Evolutionary conservation across 257 asterid species (phyloP), one percentile per base, ranked within the genome.

Genomic region (Prunella vulgaris): DNA sequence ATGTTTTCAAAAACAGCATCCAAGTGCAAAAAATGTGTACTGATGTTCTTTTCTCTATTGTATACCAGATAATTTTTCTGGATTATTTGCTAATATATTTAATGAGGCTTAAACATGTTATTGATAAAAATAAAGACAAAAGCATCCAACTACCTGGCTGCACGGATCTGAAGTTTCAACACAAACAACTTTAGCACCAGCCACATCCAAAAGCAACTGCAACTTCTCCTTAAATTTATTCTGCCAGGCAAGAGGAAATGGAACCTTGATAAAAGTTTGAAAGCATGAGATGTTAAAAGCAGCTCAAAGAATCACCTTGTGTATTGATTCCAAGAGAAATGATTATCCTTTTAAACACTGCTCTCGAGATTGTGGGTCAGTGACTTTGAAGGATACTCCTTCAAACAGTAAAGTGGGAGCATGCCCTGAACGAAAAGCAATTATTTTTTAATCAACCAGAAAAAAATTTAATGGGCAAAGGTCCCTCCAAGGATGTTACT

Each of bases 151-250:
- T 68, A 83, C 93, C 77, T 87, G 90, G 83, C 83, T 79, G 79
- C 72, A 73, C 37, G 78, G 27, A 38, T 82, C 86, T 42, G 70
- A 76, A 74, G 52, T 74, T 81, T 87, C 91, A 17, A 72, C 74
- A 59, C 63, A 75, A 68, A 82, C 82, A 79, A 85, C 86, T 70
- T 79, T 78, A 68, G 88, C 97, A 72, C 99, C 91, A n/a, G 88
- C 85, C n/a, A 81, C 82, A 66, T 94, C 95, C 84, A 91, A 78
- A 37, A 94, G 77, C 70, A 83, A 52, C 77, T 69, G 86, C 81
- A 94, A 83, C 85, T 80, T 87, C 70, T 85, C 94, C 84, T 83
- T 82, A 73, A 81, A 84, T 80, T 84, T 91, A 78, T 94, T 89
- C 97, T 92, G 89, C 62, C 49, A 78, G 59, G 42, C 42, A 68